phyloP scores from a whole-genome alignment of 495 filamentous ascomycete genomes.

The Penicillium odoratum region DNA sequence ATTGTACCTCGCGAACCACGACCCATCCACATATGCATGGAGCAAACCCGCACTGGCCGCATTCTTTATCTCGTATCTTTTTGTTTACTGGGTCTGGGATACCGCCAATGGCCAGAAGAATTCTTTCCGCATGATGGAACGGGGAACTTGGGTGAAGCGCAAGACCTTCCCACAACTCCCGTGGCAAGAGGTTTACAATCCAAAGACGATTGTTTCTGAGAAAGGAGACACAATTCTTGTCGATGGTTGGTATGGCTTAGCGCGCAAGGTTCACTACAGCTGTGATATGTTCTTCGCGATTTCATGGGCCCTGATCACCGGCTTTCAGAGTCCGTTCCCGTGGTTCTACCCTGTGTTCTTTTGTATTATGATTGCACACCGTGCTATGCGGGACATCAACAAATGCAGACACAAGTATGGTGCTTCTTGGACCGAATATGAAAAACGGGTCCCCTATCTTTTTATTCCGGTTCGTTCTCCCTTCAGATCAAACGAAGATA shows the following conservation, averaged over 20 bases:
- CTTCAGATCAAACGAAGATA: background rate
- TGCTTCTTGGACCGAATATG: conserved; percentile 86
- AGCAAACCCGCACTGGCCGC: conserved; percentile 58
- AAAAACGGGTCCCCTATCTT: conserved; percentile 79
- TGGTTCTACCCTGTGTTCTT: conserved; percentile 98
- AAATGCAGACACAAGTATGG: conserved; percentile 85
- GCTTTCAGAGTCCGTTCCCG: conserved; percentile 63
- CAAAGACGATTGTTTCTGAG: conserved; percentile 70
- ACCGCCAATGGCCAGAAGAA: conserved; percentile 92
- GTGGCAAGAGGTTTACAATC: conserved; percentile 76
- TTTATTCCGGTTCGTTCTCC: conserved; percentile 89
- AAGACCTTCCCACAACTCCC: conserved; percentile 87
- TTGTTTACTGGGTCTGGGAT: conserved; percentile 91
- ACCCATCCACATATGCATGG: conserved; percentile 76
- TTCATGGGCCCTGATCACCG: conserved; percentile 62
- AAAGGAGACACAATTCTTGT: conserved; percentile 78
- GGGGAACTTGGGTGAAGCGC: conserved; percentile 66
- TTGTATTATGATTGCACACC: conserved; percentile 82
- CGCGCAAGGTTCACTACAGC: conserved; percentile 89
- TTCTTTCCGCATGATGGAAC: conserved; percentile 77
- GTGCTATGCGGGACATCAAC: conserved; percentile 76
- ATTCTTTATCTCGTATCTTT: conserved; percentile 70
- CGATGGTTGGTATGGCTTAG: conserved; percentile 88
- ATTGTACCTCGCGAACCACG: conserved; percentile 84
- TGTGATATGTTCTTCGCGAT: conserved; percentile 82